Percentiles rank a stretch among this genome's conserved stretches.
These are phyloP conservation scores for Colletotrichum abscissum DNA, from an alignment of 2,329 filamentous ascomycete genomes.

Conservation along the genomic window DNA sequence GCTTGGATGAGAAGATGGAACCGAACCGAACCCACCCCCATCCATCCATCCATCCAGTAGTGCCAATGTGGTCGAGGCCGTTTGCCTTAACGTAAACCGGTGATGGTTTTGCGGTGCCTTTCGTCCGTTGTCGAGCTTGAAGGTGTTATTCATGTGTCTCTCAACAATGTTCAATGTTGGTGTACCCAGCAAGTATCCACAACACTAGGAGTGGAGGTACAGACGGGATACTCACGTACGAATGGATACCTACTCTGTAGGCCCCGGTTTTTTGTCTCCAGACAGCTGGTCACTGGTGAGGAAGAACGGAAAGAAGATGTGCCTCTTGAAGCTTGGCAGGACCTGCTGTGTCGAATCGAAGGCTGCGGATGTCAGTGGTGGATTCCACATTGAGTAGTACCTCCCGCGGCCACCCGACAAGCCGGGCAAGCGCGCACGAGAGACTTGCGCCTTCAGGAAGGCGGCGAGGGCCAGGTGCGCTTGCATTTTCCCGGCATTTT, in stretches of 20 bases:
- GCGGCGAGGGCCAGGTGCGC: slow-evolving; percentile 6
- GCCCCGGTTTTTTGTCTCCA: background rate
- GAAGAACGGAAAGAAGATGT: background rate
- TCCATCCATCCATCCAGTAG: background rate
- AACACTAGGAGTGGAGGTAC: no score
- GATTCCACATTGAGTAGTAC: slow-evolving; percentile 23
- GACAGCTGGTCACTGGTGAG: background rate
- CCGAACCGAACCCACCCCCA: background rate
- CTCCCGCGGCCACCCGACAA: slow-evolving; percentile 24
- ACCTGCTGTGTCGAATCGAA: slow-evolving; percentile 12
- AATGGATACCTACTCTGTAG: no score
- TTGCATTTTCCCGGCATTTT: background rate
- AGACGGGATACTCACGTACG: no score
- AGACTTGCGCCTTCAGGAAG: slow-evolving; percentile 30
- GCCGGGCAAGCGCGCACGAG: slow-evolving; percentile 27
- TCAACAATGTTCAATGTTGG: slow-evolving; percentile 23
- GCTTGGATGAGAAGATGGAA: slow-evolving; percentile 3
- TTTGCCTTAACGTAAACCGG: slow-evolving; percentile 2
- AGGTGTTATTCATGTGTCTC: slow-evolving; percentile 32
- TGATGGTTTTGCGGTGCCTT: slow-evolving; percentile 20
- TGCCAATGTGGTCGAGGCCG: background rate
- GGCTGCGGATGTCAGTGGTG: slow-evolving; percentile 6
- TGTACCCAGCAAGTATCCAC: slow-evolving; percentile 6
- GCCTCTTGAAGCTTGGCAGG: slow-evolving; percentile 14
- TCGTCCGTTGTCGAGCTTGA: slow-evolving; percentile 25